Conservation (phyloP, 2,329 filamentous ascomycete genomes). For the Aspergillus fumigatus region DNA sequence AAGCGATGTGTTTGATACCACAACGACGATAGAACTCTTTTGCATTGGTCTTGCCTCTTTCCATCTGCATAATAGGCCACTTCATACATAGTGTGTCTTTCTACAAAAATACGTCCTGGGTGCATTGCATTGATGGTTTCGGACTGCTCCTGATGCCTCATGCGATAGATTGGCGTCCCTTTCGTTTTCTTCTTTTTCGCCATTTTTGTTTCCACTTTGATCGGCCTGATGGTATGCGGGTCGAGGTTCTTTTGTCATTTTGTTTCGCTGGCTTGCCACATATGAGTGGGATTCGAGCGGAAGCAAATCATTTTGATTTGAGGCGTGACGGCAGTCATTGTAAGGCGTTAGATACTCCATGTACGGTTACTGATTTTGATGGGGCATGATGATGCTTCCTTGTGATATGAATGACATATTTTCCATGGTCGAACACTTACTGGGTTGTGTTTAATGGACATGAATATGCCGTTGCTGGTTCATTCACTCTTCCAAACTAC, state of each 20-base stretch:
- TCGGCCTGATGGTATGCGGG: conserved; percentile 7
- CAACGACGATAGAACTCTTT: not conserved
- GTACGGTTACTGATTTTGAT: conserved; percentile 2
- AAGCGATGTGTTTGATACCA: not conserved
- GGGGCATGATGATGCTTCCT: not conserved
- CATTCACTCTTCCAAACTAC: not conserved
- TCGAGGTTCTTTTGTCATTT: conserved; percentile 5
- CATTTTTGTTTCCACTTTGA: not conserved
- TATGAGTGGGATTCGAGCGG: conserved; percentile 1
- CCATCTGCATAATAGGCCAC: conserved; percentile 2
- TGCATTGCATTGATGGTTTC: conserved; percentile 13
- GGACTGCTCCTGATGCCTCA: conserved; percentile 2
- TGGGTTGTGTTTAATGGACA: not conserved
- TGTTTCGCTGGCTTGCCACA: not conserved
- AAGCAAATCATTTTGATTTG: not conserved
- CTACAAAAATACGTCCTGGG: conserved; percentile 7
- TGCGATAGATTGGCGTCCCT: conserved; percentile 9
- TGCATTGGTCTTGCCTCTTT: not conserved
- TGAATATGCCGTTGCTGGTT: not conserved
- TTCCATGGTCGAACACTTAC: not conserved
- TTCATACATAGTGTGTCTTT: conserved; percentile 4
- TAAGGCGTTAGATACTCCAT: conserved; percentile 16
- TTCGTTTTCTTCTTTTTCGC: conserved; percentile 2
- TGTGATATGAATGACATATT: not conserved
- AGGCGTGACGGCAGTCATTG: conserved; percentile 3